Conservation (phyloP, 2,329 filamentous ascomycete genomes). For the Cercospora sp. region DNA sequence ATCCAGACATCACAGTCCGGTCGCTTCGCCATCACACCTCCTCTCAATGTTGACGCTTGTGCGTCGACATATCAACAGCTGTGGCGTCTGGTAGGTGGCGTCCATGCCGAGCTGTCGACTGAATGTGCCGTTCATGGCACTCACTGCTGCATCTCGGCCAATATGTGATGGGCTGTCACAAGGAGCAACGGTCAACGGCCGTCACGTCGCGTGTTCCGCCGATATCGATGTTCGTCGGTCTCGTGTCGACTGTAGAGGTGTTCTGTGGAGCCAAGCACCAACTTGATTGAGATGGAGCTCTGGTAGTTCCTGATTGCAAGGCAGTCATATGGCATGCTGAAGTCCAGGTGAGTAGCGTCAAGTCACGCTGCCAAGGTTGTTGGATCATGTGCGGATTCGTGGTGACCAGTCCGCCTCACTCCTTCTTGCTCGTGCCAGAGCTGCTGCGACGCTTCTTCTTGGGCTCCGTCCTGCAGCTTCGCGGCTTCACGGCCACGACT, state of each 20-base stretch:
- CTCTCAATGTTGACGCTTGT: background rate
- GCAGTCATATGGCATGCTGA: background rate
- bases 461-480: constrained; percentile 19
- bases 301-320: background rate
- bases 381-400: background rate
- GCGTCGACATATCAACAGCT: background rate
- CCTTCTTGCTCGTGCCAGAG: constrained; percentile 24
- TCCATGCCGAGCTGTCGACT: background rate
- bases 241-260: background rate
- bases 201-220: background rate
- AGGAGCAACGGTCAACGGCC: background rate
- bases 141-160: constrained; percentile 1
- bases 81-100: background rate
- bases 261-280: background rate
- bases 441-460: constrained; percentile 28
- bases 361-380: background rate
- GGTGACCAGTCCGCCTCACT: constrained; percentile 12
- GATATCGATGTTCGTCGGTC: background rate
- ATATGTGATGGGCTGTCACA: constrained; percentile 10
- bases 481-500: constrained; percentile 28
- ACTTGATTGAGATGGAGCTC: background rate
- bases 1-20: background rate
- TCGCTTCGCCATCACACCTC: background rate
- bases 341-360: background rate
- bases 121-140: background rate